These are phyloP conservation scores for Backusella westeae DNA, from an alignment of 192 early-diverging fungal genomes.

Conservation along the genomic window DNA sequence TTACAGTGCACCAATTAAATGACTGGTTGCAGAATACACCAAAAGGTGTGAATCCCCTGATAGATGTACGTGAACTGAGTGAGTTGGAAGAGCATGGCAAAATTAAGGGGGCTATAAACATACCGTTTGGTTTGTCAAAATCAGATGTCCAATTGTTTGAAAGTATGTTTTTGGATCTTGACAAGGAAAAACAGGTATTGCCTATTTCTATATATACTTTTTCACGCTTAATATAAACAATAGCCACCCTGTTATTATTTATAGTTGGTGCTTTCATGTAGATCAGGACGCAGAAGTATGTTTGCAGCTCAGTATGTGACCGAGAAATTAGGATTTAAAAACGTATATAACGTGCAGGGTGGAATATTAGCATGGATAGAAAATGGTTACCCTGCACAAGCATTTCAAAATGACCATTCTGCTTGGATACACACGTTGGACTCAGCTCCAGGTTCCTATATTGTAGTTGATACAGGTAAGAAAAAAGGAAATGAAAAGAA, in stretches of 20 bases:
- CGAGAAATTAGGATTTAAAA: slow-evolving; percentile 6
- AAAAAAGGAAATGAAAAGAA: background rate
- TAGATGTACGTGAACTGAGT: slow-evolving; percentile 8
- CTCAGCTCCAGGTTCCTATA: background rate
- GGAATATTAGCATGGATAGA: slow-evolving; percentile 11
- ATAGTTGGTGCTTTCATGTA: slow-evolving; percentile 13
- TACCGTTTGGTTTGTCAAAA: slow-evolving; percentile 8
- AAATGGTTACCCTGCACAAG: slow-evolving; percentile 2
- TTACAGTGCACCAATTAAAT: background rate
- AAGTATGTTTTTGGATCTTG: background rate
- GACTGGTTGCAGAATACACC: background rate
- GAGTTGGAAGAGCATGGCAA: slow-evolving; percentile 8
- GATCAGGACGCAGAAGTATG: slow-evolving; percentile 17
- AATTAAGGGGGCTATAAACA: slow-evolving; percentile 10
- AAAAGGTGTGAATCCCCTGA: background rate
- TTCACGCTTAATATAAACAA: background rate
- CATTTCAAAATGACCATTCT: slow-evolving; percentile 9
- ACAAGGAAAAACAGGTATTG: slow-evolving; percentile 3
- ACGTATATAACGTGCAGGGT: slow-evolving; percentile 1
- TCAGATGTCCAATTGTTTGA: background rate
- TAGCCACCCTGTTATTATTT: background rate
- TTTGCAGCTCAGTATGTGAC: slow-evolving; percentile 11
- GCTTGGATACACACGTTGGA: slow-evolving; percentile 1
- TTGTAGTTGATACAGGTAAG: background rate
- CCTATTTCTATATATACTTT: background rate